Evolutionary conservation across 2,329 filamentous ascomycete genomes (phyloP).

Genomic region (Fusarium heterosporum): DNA sequence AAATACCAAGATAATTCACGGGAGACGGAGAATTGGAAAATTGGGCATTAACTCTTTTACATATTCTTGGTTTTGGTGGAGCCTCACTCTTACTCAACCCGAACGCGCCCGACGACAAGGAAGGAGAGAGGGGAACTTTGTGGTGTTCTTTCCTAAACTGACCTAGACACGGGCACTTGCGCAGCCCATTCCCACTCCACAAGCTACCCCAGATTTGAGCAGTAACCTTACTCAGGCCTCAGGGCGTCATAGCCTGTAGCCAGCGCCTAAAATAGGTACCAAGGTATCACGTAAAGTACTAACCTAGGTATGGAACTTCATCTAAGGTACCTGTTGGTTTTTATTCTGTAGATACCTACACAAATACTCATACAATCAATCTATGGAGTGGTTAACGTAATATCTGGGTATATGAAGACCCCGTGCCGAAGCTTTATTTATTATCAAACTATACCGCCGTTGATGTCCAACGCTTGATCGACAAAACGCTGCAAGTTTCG

Average conservation of each 20-base stretch:
- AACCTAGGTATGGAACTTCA: no score
- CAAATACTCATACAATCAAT: not conserved
- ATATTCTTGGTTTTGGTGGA: conserved; percentile 20
- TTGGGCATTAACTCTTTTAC: conserved; percentile 12
- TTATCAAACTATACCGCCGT: not conserved
- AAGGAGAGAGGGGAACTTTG: conserved; percentile 8
- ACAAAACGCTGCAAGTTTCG: not conserved
- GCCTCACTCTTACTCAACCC: conserved; percentile 26
- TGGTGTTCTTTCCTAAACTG: conserved; percentile 18
- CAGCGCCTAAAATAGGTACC: conserved; percentile 4
- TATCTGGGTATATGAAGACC: no score
- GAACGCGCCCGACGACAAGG: conserved; percentile 35
- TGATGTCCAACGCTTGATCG: not conserved
- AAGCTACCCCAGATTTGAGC: conserved; percentile 35
- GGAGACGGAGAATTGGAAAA: conserved; percentile 7
- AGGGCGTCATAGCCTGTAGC: no score
- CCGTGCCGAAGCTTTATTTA: no score
- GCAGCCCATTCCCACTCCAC: conserved; percentile 25
- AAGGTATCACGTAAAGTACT: no score
- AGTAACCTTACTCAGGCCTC: conserved; percentile 24
- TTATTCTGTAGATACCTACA: no score
- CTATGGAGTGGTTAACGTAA: not conserved
- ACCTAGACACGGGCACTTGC: conserved; percentile 29
- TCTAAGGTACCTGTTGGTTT: no score
- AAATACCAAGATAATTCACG: not conserved